These are phyloP conservation scores for Lachancea kluyveri DNA, from an alignment of 805 yeast genomes.

Conservation along the genomic window DNA sequence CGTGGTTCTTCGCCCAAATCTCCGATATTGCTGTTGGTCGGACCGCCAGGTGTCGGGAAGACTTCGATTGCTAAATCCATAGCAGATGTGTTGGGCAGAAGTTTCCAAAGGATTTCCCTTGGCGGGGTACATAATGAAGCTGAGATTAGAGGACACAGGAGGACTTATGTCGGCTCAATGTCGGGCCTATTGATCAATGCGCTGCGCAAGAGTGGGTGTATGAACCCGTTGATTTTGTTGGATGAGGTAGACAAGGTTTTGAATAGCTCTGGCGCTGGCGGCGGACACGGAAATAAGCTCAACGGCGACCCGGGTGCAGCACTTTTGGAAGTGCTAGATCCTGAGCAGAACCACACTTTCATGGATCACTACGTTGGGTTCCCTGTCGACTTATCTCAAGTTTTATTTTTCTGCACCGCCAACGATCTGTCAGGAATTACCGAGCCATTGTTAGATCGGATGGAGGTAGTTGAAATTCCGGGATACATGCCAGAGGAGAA, in stretches of 20 bases:
- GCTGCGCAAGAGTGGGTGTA: constrained; percentile 62
- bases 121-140: constrained; percentile 90
- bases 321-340: constrained; percentile 79
- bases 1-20: too few species aligned
- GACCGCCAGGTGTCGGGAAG: constrained; percentile 94
- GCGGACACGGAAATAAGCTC: constrained; percentile 27
- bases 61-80: constrained; percentile 81
- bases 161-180: constrained; percentile 90
- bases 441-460: constrained; percentile 73
- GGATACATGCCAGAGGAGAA: constrained; percentile 82
- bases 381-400: constrained; percentile 78
- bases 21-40: constrained; percentile 76
- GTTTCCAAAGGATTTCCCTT: constrained; percentile 71
- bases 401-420: constrained; percentile 80
- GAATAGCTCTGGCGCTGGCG: constrained; percentile 30
- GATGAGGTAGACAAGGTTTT: constrained; percentile 83
- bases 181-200: constrained; percentile 81
- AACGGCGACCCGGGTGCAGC: constrained; percentile 92
- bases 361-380: constrained; percentile 81
- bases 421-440: constrained; percentile 67
- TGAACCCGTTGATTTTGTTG: constrained; percentile 76
- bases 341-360: constrained; percentile 76
- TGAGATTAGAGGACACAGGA: constrained; percentile 83
- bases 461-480: constrained; percentile 71
- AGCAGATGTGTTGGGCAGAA: constrained; percentile 65